These are phyloP conservation scores for Skeletonema costatum DNA, from an alignment of 108 stramenopile species.

Conservation along the genomic window DNA sequence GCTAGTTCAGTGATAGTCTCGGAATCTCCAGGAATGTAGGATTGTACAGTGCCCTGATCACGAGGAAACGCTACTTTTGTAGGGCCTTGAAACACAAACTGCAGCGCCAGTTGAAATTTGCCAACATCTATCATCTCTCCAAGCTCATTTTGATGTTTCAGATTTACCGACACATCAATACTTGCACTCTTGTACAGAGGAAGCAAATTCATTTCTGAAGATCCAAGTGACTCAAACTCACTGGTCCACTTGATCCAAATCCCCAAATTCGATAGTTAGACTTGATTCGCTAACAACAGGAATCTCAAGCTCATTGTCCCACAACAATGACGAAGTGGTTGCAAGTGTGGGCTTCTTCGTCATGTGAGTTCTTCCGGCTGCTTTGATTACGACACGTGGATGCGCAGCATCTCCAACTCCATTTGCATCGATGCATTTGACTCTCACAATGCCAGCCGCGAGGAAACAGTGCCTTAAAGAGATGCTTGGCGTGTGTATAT, in stretches of 20 bases:
- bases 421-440: slow-evolving; percentile 45
- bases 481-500: slow-evolving; percentile 5
- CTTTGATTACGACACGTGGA: slow-evolving; percentile 34
- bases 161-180: slow-evolving; percentile 45
- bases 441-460: slow-evolving; percentile 53
- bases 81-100: slow-evolving; percentile 51
- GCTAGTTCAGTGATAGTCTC: slow-evolving; percentile 8
- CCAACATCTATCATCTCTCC: slow-evolving; percentile 43
- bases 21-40: slow-evolving; percentile 57
- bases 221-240: slow-evolving; percentile 60
- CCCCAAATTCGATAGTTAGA: slow-evolving; percentile 62
- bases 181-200: slow-evolving; percentile 66
- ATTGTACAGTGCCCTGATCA: slow-evolving; percentile 57
- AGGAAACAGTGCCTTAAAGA: slow-evolving; percentile 51
- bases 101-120: slow-evolving; percentile 44
- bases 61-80: slow-evolving; percentile 71
- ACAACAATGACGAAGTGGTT: slow-evolving; percentile 4
- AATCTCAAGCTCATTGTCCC: slow-evolving; percentile 45
- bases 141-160: slow-evolving; percentile 49
- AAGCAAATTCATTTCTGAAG: slow-evolving; percentile 54
- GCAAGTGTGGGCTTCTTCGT: slow-evolving; percentile 30
- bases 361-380: slow-evolving; percentile 22
- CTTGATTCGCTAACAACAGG: slow-evolving; percentile 77
- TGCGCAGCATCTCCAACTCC: slow-evolving; percentile 30
- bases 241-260: slow-evolving; percentile 51